Conservation (phyloP, 2,329 filamentous ascomycete species). For the Neonectria sp. region DNA sequence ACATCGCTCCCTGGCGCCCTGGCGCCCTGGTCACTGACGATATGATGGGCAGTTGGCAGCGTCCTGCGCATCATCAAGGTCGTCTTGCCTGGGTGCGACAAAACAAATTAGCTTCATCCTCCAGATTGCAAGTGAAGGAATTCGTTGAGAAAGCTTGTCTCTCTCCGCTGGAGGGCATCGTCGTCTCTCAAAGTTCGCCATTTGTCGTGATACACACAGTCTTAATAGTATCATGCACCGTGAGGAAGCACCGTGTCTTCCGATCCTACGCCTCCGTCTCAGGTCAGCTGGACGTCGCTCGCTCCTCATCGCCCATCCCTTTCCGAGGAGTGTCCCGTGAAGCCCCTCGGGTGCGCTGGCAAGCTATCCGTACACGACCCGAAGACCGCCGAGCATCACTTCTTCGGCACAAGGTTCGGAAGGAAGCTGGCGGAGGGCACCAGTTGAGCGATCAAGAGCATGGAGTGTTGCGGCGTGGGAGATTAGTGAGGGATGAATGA, state of each 20-base stretch:
- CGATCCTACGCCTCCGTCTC: slow-evolving; percentile 11
- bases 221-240: background rate
- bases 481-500: slow-evolving; percentile 20
- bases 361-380: slow-evolving; percentile 6
- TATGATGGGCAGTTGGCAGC: background rate
- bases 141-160: background rate
- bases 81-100: no score
- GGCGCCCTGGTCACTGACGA: slow-evolving; percentile 8
- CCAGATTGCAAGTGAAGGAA: background rate
- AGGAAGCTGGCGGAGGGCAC: slow-evolving; percentile 5
- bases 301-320: slow-evolving; percentile 24
- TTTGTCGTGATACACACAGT: slow-evolving; percentile 12
- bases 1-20: slow-evolving; percentile 5
- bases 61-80: background rate
- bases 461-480: slow-evolving; percentile 5
- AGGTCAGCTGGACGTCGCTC: slow-evolving; percentile 22
- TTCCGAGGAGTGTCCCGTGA: slow-evolving; percentile 11
- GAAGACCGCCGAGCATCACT: slow-evolving; percentile 10
- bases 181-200: background rate
- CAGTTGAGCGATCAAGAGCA: slow-evolving; percentile 1
- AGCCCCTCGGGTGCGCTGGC: slow-evolving; percentile 13
- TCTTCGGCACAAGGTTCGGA: background rate
- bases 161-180: background rate
- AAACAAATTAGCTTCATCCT: background rate
- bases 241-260: slow-evolving; percentile 22